Evolutionary conservation across 768 basidiomycete species (phyloP).

Genomic region (Russula earlei): DNA sequence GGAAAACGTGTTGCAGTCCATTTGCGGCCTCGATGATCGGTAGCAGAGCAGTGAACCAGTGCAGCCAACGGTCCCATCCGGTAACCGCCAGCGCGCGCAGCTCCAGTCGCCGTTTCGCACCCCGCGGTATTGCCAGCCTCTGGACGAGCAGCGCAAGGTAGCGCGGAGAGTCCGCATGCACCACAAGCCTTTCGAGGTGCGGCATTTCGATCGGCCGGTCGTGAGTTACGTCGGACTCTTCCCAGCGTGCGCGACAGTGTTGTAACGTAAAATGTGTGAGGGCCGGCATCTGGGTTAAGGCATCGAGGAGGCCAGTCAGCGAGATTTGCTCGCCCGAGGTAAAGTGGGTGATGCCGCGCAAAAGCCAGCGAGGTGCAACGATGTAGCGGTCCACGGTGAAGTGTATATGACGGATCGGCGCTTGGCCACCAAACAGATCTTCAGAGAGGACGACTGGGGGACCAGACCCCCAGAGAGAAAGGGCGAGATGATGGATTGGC

Average conservation of each 20-base stretch:
- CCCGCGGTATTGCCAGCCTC: conserved; percentile 1
- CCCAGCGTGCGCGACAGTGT: conserved; percentile 4
- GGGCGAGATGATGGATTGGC: not conserved
- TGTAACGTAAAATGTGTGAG: conserved; percentile 8
- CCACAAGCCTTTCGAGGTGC: not conserved
- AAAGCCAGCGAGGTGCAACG: conserved; percentile 1
- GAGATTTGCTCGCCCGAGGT: conserved; percentile 11
- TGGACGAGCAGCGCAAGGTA: conserved; percentile 1
- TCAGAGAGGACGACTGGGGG: conserved; percentile 4
- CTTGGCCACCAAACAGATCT: conserved; percentile 6
- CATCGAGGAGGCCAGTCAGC: not conserved
- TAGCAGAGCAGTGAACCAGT: not conserved
- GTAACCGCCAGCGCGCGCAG: not conserved
- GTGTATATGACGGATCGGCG: conserved; percentile 3
- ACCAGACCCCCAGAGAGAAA: conserved; percentile 6
- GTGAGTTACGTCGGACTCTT: not conserved
- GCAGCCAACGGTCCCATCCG: conserved; percentile 4
- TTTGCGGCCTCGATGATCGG: not conserved
- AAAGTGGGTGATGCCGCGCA: conserved; percentile 11
- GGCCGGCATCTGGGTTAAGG: conserved; percentile 6
- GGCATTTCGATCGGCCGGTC: conserved; percentile 1
- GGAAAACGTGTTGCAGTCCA: conserved; percentile 5
- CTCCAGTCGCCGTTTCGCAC: not conserved
- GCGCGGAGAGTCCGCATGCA: conserved; percentile 3
- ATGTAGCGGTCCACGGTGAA: conserved; percentile 4